phyloP scores from a whole-genome alignment of 2,329 filamentous ascomycete species.

The Colletotrichum liaoningense region DNA sequence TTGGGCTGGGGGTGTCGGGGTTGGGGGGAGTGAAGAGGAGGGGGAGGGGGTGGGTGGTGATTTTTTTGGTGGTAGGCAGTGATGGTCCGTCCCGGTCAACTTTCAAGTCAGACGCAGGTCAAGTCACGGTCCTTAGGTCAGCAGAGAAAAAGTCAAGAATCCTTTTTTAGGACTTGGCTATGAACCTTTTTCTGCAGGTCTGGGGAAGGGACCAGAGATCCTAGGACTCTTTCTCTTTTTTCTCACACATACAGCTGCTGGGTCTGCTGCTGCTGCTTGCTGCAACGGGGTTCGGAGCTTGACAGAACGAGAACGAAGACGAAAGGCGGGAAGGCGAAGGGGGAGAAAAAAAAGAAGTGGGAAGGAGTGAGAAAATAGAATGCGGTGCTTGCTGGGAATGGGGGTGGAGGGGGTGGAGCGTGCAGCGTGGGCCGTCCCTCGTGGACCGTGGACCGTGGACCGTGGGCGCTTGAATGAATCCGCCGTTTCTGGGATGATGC shows the following conservation, averaged over 20 bases:
- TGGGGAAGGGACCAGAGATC: not conserved
- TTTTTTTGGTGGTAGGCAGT: not conserved
- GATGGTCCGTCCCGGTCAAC: not conserved
- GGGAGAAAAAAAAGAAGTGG: conserved; percentile 1
- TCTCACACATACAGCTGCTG: no score
- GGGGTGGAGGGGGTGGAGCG: conserved; percentile 10
- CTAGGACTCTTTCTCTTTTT: no score
- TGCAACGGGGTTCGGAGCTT: conserved; percentile 10
- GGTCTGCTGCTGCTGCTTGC: not conserved
- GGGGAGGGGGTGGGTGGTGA: not conserved
- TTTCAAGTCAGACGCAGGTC: not conserved
- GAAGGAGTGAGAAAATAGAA: conserved; percentile 35
- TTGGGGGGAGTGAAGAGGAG: not conserved
- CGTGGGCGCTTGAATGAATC: not conserved
- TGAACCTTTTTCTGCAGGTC: not conserved
- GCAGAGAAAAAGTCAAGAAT: not conserved
- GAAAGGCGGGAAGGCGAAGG: not conserved
- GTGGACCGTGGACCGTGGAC: not conserved
- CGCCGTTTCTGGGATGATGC: conserved; percentile 29
- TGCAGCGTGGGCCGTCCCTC: not conserved
- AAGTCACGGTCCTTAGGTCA: conserved; percentile 2
- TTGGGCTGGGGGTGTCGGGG: conserved; percentile 1
- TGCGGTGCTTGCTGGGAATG: conserved; percentile 9
- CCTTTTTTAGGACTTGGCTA: not conserved
- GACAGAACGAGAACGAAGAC: not conserved